Percentiles rank a stretch among this genome's conserved stretches.
These are phyloP conservation scores for Pyricularia grisea DNA, from an alignment of 2,329 filamentous ascomycete genomes.

Conservation along the genomic window DNA sequence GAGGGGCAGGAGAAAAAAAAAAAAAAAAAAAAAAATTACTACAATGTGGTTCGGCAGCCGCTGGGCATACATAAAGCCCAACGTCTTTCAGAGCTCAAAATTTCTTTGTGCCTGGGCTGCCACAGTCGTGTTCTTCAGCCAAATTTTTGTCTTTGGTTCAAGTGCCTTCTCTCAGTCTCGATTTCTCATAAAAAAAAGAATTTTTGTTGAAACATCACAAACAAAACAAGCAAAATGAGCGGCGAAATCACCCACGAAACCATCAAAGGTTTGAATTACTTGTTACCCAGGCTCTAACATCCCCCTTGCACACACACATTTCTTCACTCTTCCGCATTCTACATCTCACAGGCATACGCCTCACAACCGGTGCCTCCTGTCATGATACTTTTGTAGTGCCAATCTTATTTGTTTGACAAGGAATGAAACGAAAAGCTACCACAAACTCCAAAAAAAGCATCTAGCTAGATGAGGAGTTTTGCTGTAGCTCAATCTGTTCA, in stretches of 20 bases:
- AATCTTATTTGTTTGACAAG: neutral
- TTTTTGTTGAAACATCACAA: neutral
- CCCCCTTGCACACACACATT: slow-evolving; percentile 8
- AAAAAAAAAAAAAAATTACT: neutral
- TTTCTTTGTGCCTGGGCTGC: neutral
- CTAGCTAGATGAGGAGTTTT: neutral
- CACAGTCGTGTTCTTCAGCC: neutral
- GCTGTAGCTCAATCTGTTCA: neutral
- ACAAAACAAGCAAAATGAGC: slow-evolving; percentile 34
- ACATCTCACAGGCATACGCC: neutral
- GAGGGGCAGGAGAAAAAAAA: neutral
- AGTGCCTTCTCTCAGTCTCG: neutral
- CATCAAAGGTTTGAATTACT: slow-evolving; percentile 52
- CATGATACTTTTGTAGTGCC: slow-evolving; percentile 4
- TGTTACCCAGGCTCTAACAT: neutral
- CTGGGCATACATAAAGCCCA: neutral
- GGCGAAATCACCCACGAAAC: slow-evolving; percentile 64
- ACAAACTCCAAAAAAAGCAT: neutral
- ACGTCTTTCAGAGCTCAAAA: neutral
- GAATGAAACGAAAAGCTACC: neutral
- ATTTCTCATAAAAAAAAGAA: neutral
- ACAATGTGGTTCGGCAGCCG: neutral
- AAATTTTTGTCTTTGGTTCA: neutral
- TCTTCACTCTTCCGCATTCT: slow-evolving; percentile 6
- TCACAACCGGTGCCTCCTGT: neutral